These are phyloP conservation scores for Raffaelea deltoideospora DNA, from an alignment of 2,329 filamentous ascomycete genomes.

Conservation along the genomic window DNA sequence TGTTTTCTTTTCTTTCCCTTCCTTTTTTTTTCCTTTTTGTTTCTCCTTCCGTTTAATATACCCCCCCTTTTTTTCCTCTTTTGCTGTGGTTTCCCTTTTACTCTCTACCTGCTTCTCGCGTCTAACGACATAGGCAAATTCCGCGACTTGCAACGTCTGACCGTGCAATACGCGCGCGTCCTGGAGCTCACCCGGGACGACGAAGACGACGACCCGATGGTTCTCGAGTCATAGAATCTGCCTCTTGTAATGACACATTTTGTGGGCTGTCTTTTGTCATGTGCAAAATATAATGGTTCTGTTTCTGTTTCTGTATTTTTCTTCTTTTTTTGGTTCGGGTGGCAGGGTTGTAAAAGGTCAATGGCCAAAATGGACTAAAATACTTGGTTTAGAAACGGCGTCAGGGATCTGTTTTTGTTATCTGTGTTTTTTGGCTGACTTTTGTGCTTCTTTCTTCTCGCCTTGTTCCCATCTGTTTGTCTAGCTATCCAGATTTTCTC, in stretches of 20 bases:
- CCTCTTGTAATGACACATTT: no score
- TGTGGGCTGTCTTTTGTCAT: neutral
- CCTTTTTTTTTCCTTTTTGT: neutral
- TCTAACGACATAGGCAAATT: slow-evolving; percentile 60
- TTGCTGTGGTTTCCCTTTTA: no score
- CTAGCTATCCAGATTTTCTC: no score
- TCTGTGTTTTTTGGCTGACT: no score
- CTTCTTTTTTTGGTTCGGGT: no score
- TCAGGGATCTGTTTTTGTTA: no score
- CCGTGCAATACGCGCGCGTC: slow-evolving; percentile 86
- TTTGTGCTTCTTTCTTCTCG: no score
- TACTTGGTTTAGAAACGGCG: no score
- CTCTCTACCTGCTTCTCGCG: neutral
- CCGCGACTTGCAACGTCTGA: slow-evolving; percentile 81
- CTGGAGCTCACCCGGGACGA: slow-evolving; percentile 45
- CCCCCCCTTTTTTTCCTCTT: neutral
- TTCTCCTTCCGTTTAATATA: no score
- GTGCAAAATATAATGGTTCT: neutral
- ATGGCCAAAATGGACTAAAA: no score
- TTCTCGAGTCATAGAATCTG: slow-evolving; percentile 6
- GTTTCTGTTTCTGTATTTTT: neutral
- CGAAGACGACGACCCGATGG: slow-evolving; percentile 20
- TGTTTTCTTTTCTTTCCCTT: neutral
- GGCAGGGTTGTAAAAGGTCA: no score
- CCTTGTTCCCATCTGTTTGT: no score